phyloP scores from a whole-genome alignment of 2,329 filamentous ascomycete genomes.

The Colletotrichum sp. region DNA sequence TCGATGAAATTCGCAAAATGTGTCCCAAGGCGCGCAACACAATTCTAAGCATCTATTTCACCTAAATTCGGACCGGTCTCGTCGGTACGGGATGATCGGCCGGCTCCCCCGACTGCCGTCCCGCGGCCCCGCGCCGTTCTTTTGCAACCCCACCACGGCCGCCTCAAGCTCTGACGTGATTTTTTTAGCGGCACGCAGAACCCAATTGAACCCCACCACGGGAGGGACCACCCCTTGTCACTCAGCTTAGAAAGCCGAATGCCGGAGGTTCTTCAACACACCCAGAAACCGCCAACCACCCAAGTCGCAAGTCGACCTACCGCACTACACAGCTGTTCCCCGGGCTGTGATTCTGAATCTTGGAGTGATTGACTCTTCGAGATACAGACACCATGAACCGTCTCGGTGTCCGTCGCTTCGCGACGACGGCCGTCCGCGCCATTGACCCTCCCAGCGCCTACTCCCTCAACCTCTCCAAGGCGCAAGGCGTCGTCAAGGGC shows the following conservation, averaged over 20 bases:
- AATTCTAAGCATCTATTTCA: neutral
- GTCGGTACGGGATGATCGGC: neutral
- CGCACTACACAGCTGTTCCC: neutral
- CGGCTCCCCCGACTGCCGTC: neutral
- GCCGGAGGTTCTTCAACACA: conserved; percentile 6
- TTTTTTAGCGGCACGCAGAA: conserved; percentile 2
- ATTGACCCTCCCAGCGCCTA: conserved; percentile 57
- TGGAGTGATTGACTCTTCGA: neutral
- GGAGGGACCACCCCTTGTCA: neutral
- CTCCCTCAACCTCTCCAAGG: conserved; percentile 75
- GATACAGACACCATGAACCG: conserved; percentile 65
- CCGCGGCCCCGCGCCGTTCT: neutral
- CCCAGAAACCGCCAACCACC: neutral
- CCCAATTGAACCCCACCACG: conserved; percentile 16
- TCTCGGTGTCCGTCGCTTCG: conserved; percentile 70
- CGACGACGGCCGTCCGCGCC: conserved; percentile 60
- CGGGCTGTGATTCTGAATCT: neutral
- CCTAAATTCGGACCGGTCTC: neutral
- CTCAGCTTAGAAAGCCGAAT: conserved; percentile 17
- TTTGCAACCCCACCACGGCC: neutral
- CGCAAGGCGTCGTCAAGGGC: conserved; percentile 79
- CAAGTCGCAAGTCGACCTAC: neutral
- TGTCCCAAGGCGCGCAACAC: neutral
- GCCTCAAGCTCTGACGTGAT: conserved; percentile 12
- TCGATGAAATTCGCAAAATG: neutral